Evolutionary conservation across 2,329 filamentous ascomycete species (phyloP).

Genomic region (Colletotrichum trifolii): DNA sequence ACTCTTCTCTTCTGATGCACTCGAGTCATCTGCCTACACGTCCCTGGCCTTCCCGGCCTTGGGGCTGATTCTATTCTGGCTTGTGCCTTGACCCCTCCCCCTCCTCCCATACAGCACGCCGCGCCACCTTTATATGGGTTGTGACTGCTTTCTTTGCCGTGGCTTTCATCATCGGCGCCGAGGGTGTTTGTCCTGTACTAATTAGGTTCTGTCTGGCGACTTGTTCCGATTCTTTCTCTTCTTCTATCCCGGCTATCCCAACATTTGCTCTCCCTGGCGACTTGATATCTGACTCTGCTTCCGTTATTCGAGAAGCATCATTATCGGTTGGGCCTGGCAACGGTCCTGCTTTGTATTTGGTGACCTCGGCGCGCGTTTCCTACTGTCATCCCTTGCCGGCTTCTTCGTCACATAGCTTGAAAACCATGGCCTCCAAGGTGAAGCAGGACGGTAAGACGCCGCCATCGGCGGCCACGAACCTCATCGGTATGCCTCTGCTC

Average conservation of each 20-base stretch:
- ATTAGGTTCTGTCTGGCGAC: constrained; percentile 6
- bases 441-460: constrained; percentile 74
- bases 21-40: constrained; percentile 31
- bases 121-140: constrained; percentile 32
- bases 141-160: constrained; percentile 25
- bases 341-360: constrained; percentile 3
- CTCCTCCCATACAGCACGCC: not conserved
- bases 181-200: constrained; percentile 36
- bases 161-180: constrained; percentile 36
- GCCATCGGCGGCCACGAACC: constrained; percentile 86
- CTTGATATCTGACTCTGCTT: constrained; percentile 5
- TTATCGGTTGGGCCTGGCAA: not conserved
- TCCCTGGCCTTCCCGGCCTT: not conserved
- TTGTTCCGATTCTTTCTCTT: constrained; percentile 35
- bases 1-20: not conserved
- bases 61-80: constrained; percentile 21
- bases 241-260: constrained; percentile 20
- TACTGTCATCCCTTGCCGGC: constrained; percentile 7
- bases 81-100: constrained; percentile 32
- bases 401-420: constrained; percentile 4
- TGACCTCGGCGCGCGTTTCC: constrained; percentile 5
- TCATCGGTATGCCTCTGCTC: constrained; percentile 75
- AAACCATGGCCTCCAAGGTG: constrained; percentile 55
- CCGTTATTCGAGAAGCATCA: not conserved
- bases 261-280: not conserved